Evolutionary conservation across 2,329 filamentous ascomycete species (phyloP).

Genomic region (Neonectria faginata): DNA sequence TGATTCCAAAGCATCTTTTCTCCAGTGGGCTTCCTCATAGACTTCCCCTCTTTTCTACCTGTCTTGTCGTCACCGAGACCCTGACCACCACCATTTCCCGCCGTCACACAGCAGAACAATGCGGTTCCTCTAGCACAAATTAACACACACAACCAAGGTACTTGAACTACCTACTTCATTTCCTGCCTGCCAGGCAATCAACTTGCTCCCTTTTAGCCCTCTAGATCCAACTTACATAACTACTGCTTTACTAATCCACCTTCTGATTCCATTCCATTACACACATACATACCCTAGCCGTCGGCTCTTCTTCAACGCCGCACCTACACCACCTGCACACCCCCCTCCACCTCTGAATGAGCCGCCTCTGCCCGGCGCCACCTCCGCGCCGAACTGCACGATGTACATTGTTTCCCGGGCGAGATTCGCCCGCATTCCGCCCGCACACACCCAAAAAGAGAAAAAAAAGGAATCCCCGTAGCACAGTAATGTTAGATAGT

Average conservation of each 20-base stretch:
- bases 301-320: constrained; percentile 5
- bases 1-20: constrained; percentile 15
- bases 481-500: constrained; percentile 6
- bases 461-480: too few relatives aligned
- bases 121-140: too few relatives aligned
- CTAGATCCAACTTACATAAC: constrained; percentile 3
- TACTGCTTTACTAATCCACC: constrained; percentile 11
- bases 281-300: background rate
- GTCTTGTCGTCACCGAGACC: constrained; percentile 13
- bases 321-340: constrained; percentile 10
- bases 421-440: constrained; percentile 30
- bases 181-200: background rate
- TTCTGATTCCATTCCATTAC: constrained; percentile 2
- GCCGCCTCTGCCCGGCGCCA: constrained; percentile 22
- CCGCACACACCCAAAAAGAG: constrained; percentile 3
- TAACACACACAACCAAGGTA: background rate
- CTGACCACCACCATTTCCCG: background rate
- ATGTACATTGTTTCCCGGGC: background rate
- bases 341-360: constrained; percentile 20
- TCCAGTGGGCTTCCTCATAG: background rate
- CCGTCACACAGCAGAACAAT: constrained; percentile 5
- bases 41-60: constrained; percentile 14
- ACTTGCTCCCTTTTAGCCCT: background rate
- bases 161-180: too few relatives aligned
- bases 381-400: constrained; percentile 1